Conservation (phyloP, 169 alveolate species). For the Babesia gibsoni region DNA sequence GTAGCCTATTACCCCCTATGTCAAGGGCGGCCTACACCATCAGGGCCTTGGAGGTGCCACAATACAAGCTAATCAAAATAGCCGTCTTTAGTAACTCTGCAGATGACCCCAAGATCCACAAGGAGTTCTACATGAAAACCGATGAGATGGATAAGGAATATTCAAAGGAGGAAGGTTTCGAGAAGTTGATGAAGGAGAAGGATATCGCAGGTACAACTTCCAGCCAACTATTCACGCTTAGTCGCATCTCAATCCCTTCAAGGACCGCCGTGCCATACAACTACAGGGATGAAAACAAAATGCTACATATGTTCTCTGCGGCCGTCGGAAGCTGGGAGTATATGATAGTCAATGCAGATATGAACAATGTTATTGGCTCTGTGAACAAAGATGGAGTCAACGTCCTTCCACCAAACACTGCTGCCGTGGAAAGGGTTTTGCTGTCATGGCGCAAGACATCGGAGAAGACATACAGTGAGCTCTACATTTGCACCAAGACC, state of each 20-base stretch:
- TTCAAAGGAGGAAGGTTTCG: not conserved
- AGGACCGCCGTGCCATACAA: not conserved
- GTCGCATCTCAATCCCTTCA: not conserved
- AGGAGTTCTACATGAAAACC: not conserved
- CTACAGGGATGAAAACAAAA: not conserved
- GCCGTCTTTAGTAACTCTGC: not conserved
- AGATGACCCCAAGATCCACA: not conserved
- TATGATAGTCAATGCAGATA: constrained; percentile 3
- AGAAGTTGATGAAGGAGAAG: not conserved
- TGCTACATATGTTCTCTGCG: not conserved
- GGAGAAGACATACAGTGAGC: no score
- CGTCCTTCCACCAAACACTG: not conserved
- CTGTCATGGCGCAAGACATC: no score
- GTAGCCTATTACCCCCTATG: not conserved
- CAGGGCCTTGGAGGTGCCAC: not conserved
- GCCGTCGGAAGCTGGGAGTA: constrained; percentile 10
- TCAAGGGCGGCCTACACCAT: not conserved
- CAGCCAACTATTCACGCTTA: not conserved
- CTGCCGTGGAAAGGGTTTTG: constrained; percentile 15
- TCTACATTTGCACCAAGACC: no score
- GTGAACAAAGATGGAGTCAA: not conserved
- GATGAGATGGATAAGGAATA: not conserved
- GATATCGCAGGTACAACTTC: not conserved
- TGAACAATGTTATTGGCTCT: not conserved
- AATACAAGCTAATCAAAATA: not conserved